Evolutionary conservation across 2,329 filamentous ascomycete genomes (phyloP).

Genomic region (Ophiostoma ips): DNA sequence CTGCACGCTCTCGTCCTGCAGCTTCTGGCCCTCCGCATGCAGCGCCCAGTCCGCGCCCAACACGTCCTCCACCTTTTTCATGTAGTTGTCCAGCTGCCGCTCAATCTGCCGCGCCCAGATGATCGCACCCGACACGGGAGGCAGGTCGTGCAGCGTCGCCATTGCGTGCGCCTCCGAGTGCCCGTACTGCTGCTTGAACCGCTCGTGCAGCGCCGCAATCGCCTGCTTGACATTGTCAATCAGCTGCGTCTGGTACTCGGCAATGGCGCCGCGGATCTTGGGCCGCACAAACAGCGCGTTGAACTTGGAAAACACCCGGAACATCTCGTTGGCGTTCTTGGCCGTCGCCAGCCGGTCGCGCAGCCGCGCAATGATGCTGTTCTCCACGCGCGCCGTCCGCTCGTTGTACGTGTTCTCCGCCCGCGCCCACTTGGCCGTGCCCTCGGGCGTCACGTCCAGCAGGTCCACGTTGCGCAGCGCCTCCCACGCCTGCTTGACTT

Average conservation of each 20-base stretch:
- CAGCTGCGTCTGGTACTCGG: conserved; percentile 93
- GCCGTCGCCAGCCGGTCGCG: conserved; percentile 87
- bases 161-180: conserved; percentile 96
- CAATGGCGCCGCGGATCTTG: conserved; percentile 97
- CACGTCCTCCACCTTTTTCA: conserved; percentile 98
- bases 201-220: conserved; percentile 83
- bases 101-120: conserved; percentile 98
- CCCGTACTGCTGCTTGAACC: conserved; percentile 97
- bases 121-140: conserved; percentile 90
- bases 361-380: conserved; percentile 91
- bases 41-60: conserved; percentile 88
- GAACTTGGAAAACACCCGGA: conserved; percentile 98
- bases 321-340: conserved; percentile 98
- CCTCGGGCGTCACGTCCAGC: conserved; percentile 78
- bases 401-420: conserved; percentile 96
- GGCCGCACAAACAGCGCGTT: conserved; percentile 95
- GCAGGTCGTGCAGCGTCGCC: conserved; percentile 90
- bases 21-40: conserved; percentile 86
- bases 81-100: conserved; percentile 85
- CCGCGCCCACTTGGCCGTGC: conserved; percentile 82
- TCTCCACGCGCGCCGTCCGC: conserved; percentile 90
- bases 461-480: conserved; percentile 90
- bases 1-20: conserved; percentile 78
- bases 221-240: conserved; percentile 97
- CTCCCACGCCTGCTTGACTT: conserved; percentile 89